Evolutionary conservation across 2,329 filamentous ascomycete genomes (phyloP).

Genomic region (Madurella mycetomatis): DNA sequence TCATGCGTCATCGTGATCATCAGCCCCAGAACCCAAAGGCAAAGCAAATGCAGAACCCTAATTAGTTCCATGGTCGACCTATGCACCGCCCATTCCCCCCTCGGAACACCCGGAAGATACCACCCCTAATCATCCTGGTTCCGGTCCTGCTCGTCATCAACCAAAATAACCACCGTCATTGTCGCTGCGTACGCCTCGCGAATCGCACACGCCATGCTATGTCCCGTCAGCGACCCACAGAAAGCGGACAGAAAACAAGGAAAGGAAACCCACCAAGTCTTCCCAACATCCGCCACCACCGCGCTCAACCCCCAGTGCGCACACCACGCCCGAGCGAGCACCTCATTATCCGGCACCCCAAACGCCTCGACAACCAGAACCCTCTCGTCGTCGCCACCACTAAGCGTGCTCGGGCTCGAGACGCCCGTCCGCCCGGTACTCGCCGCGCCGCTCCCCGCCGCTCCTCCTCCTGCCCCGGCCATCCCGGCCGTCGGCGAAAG

Average conservation of each 20-base stretch:
- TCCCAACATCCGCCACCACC: slow-evolving; percentile 62
- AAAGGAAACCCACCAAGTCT: slow-evolving; percentile 56
- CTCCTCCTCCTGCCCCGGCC: slow-evolving; percentile 1
- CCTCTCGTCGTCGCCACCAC: slow-evolving; percentile 50
- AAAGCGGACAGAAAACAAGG: background rate
- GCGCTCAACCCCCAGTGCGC: slow-evolving; percentile 70
- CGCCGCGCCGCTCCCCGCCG: background rate
- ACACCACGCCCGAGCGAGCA: slow-evolving; percentile 72
- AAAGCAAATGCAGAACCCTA: background rate
- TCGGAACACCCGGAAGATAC: background rate
- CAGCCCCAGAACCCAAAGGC: background rate
- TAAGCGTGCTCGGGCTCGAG: slow-evolving; percentile 21
- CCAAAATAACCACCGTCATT: slow-evolving; percentile 66
- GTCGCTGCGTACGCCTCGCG: slow-evolving; percentile 71
- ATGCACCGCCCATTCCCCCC: background rate
- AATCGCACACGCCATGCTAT: slow-evolving; percentile 66
- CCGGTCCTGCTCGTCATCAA: slow-evolving; percentile 48
- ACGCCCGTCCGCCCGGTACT: slow-evolving; percentile 9
- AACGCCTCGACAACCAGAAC: slow-evolving; percentile 70
- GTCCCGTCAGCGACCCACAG: background rate
- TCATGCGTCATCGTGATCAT: background rate
- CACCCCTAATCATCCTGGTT: slow-evolving; percentile 35
- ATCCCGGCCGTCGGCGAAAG: slow-evolving; percentile 7
- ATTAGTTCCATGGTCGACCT: background rate
- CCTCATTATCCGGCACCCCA: slow-evolving; percentile 70